A percentile compares a stretch with the other conserved stretches of the same genome.
Evolutionary conservation across 2,329 filamentous ascomycete genomes (phyloP).

Genomic region (Macrophomina tecta): DNA sequence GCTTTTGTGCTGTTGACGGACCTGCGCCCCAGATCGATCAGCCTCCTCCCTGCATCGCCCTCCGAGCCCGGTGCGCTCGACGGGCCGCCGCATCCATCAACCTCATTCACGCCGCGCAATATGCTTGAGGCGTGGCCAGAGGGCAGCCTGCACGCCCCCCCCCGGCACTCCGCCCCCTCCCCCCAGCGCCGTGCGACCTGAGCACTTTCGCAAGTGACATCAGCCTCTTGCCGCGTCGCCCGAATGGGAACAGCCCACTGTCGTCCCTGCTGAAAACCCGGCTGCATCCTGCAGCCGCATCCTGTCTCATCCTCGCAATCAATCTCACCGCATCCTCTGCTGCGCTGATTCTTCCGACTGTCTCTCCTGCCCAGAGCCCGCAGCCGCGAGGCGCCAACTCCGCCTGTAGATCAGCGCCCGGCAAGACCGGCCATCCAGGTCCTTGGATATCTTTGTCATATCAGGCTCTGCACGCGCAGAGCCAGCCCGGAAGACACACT

Average conservation of each 20-base stretch:
- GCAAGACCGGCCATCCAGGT: slow-evolving; percentile 7
- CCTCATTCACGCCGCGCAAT: slow-evolving; percentile 9
- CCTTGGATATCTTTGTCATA: slow-evolving; percentile 19
- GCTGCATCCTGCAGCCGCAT: slow-evolving; percentile 12
- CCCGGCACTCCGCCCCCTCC: slow-evolving; percentile 3
- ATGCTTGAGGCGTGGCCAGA: slow-evolving; percentile 2
- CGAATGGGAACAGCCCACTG: slow-evolving; percentile 5
- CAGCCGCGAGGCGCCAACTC: background rate
- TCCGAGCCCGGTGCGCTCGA: background rate
- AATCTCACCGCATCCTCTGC: slow-evolving; percentile 15
- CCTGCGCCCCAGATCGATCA: slow-evolving; percentile 15
- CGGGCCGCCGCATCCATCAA: slow-evolving; percentile 5
- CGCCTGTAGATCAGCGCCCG: background rate
- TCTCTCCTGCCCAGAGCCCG: background rate
- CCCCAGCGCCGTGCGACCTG: slow-evolving; percentile 12
- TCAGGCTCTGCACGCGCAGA: slow-evolving; percentile 7
- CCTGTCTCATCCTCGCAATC: slow-evolving; percentile 23
- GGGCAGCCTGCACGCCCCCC: background rate
- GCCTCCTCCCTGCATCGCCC: background rate
- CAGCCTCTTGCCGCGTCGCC: slow-evolving; percentile 2
- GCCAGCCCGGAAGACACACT: slow-evolving; percentile 6
- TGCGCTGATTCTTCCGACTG: background rate
- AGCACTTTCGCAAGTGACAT: background rate
- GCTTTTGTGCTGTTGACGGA: background rate
- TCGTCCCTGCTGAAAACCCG: slow-evolving; percentile 19